phyloP scores from a whole-genome alignment of 2,329 filamentous ascomycete species.

The Aureobasidium pullulans region DNA sequence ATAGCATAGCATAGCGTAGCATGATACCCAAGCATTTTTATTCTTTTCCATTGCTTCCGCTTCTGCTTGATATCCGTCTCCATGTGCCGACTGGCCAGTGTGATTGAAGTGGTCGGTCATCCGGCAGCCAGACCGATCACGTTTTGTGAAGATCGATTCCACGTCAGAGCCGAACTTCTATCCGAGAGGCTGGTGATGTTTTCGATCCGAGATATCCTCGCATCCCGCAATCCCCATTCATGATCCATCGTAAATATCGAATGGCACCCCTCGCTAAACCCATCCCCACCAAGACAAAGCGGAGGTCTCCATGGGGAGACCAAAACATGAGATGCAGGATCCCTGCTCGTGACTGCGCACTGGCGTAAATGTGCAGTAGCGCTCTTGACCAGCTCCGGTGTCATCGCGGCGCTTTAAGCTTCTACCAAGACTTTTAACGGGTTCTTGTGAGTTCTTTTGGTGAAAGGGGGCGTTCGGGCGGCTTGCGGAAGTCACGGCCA shows the following conservation, averaged over 20 bases:
- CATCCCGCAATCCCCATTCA: background rate
- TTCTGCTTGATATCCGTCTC: background rate
- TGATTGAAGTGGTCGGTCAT: too few species aligned
- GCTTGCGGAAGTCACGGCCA: background rate
- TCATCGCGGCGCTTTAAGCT: conserved; percentile 10
- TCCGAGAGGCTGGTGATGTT: background rate
- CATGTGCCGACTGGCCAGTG: background rate
- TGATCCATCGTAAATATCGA: background rate
- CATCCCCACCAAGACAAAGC: background rate
- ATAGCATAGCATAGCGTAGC: conserved; percentile 1
- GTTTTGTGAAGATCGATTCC: background rate
- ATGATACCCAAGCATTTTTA: conserved; percentile 6
- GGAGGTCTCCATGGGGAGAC: background rate
- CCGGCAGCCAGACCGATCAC: background rate
- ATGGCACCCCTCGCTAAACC: background rate
- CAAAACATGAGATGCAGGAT: background rate
- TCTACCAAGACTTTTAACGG: background rate
- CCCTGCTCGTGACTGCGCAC: background rate
- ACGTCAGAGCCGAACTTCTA: background rate
- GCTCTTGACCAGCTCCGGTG: background rate
- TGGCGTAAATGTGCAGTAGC: background rate
- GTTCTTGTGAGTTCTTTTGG: background rate
- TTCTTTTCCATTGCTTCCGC: background rate
- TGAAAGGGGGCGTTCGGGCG: background rate
- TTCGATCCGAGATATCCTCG: background rate